Evolutionary conservation across 352 stramenopile species (phyloP).

Genomic region (Nothophytophthora sp.): DNA sequence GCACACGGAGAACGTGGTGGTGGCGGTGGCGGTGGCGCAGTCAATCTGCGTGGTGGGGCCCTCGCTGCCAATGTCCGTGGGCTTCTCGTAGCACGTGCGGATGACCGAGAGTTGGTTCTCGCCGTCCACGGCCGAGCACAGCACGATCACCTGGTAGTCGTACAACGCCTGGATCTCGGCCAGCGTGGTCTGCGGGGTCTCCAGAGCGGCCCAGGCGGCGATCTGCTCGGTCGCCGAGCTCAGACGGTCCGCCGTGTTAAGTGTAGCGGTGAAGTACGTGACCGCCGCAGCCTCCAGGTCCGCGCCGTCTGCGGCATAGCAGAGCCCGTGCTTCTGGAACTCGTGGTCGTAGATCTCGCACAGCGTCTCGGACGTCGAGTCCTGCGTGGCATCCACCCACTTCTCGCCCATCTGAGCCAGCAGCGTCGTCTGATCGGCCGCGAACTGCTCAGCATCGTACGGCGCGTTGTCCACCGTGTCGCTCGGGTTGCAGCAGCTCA

Average conservation of each 20-base stretch:
- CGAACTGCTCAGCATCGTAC: constrained; percentile 50
- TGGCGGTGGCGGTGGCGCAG: constrained; percentile 45
- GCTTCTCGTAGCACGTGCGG: constrained; percentile 67
- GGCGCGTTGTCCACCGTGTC: constrained; percentile 58
- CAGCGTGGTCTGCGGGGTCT: constrained; percentile 35
- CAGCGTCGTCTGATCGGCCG: constrained; percentile 40
- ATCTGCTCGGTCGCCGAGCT: constrained; percentile 47
- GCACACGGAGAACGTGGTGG: constrained; percentile 55
- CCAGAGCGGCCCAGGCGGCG: constrained; percentile 46
- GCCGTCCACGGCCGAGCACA: constrained; percentile 59
- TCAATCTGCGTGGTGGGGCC: constrained; percentile 52
- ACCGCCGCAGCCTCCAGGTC: constrained; percentile 53
- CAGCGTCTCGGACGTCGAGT: constrained; percentile 53
- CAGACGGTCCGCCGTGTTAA: constrained; percentile 49
- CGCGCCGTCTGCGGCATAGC: constrained; percentile 56
- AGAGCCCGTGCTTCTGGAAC: constrained; percentile 85
- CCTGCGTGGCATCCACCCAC: constrained; percentile 69
- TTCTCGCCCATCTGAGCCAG: constrained; percentile 55
- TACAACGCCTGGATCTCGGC: constrained; percentile 51
- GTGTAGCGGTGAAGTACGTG: constrained; percentile 64
- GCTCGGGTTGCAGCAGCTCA: constrained; percentile 69
- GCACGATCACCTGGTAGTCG: constrained; percentile 58
- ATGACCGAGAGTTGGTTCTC: constrained; percentile 70
- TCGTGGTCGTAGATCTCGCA: constrained; percentile 87
- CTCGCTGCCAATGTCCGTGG: constrained; percentile 19